Base-by-base conservation (phyloP, 805 yeast genomes). In the Saccharomycopsis amapae region DNA sequence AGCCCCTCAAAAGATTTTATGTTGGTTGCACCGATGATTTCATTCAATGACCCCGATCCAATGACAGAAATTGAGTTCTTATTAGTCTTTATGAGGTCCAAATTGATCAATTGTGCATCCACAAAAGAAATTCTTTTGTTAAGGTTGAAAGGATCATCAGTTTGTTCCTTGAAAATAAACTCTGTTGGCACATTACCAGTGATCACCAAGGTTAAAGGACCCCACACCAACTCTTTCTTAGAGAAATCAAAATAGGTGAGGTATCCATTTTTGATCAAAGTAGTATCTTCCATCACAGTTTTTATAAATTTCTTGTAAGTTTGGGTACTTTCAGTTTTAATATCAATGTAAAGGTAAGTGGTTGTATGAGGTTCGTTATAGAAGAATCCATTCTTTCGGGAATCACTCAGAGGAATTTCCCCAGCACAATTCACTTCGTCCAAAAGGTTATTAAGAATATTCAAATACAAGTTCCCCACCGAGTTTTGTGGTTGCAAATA, bases 111-210 rank as follows among this genome's bases (percentile, higher is more conserved):
- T 3, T 73, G 75, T 0, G 76, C 76, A 58, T 76, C 81, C 17
- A 65, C 54, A 49, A 69, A 72, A 2, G 62, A 63, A 49, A 69
- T 62, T 18, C 64, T 51, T 44, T 58, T 58, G 26, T 50, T 45
- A 49, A 19, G 50, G 55, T 35, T 49, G 42, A 49, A 52, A 52
- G 45, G 56, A 52, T 7, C 62, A n/a, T 41, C 31, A 19, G 56
- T 39, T 9, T 51, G 30, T 30, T 54, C 56, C 17, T 44, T 45
- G 9, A 51, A 25, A 31, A 72, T 64, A 19, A 55, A 48, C 15
- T 65, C 72, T 33, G 61, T 55, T 1, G 88, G 87, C 24, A 75
- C 67, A 54, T 78, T 71, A 1, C 93, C 93, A 0, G 88, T 82
- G 25, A 80, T 69, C 5, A 82, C 70, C 4, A 82, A 65, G 0